Evolutionary conservation across 768 basidiomycete genomes (phyloP), one percentile per base, ranked within the genome.

Genomic region (Podaxis rugospora): DNA sequence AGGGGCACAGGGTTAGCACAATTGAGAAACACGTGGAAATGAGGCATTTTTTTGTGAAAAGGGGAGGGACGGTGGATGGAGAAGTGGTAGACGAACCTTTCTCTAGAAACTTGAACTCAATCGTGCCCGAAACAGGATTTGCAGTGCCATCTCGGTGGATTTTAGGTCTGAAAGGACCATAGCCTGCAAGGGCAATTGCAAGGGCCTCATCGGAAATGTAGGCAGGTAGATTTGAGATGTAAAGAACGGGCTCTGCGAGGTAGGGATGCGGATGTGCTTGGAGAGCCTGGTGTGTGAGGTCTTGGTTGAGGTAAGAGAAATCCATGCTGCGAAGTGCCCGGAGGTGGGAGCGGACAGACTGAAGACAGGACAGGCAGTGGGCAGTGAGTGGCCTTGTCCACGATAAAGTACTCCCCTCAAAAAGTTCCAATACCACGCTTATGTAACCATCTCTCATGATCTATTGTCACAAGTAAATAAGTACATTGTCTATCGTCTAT

Each of bases 101-200:
- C 69, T 90, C 88, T 50, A 89, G 78, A 68, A 80, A 87, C 71
- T 84, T 91, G 79, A 93, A 94, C 72, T 93, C 90, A 69, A 94
- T 91, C 62, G 85, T 89, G 32, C 90, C 92, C 55, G 82, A 80
- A 28, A 90, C 72, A 27, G 81, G 74, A 58, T 75, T 76, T 66
- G 75, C 76, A 53, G 77, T 65, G 2, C 73, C 79, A 73, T 90
- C 88, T 69, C 88, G 86, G 52, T 74, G 69, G 65, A 94, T 88
- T 71, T 81, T 88, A 46, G 90, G 92, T 68, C 92, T 83, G 77
- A 92, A 91, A 5, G 91, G 92, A 23, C 87, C 88, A 70, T 90
- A 93, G 65, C 79, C 76, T 65, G 85, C 81, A 66, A 94, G 87
- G 2, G 89, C 85, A 63, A 82, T 66, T 1, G 92, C 92, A 23